These are phyloP conservation scores for Oryza glumipatula DNA, from an alignment of 176 grass and related monocot genomes.

Conservation along the genomic window DNA sequence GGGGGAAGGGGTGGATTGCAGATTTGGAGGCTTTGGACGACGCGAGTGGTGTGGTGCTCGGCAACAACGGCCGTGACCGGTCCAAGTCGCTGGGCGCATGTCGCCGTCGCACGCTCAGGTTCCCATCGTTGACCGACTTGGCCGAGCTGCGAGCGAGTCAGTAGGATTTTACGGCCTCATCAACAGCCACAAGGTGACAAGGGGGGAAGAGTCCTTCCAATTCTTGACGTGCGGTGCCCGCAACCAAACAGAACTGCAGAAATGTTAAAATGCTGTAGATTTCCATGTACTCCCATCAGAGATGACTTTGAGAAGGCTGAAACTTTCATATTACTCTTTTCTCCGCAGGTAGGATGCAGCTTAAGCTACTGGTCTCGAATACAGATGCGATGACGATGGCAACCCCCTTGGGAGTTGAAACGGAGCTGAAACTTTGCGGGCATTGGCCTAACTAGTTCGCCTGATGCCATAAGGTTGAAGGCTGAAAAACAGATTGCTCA, in stretches of 20 bases:
- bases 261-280: background rate
- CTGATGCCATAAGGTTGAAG: background rate
- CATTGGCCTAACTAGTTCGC: background rate
- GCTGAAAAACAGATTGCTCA: background rate
- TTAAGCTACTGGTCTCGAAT: too few species aligned
- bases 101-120: background rate
- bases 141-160: background rate
- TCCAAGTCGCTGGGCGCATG: background rate
- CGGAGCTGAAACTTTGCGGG: background rate
- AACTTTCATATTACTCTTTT: background rate
- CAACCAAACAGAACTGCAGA: background rate
- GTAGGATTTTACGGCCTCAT: background rate
- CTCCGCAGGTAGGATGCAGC: background rate
- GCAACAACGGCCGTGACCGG: background rate
- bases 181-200: too few species aligned
- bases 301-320: background rate
- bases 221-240: slow-evolving; percentile 30
- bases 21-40: too few species aligned
- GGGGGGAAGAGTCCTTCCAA: background rate
- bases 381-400: too few species aligned
- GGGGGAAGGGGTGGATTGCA: too few species aligned
- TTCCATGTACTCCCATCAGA: too few species aligned
- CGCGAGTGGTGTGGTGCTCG: background rate
- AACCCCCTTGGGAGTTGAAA: background rate
- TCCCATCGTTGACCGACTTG: slow-evolving; percentile 41